Percentiles rank a stretch among this genome's conserved stretches.
These are phyloP conservation scores for Alternaria angustiovoidea DNA, from an alignment of 2,329 filamentous ascomycete genomes.

Conservation along the genomic window DNA sequence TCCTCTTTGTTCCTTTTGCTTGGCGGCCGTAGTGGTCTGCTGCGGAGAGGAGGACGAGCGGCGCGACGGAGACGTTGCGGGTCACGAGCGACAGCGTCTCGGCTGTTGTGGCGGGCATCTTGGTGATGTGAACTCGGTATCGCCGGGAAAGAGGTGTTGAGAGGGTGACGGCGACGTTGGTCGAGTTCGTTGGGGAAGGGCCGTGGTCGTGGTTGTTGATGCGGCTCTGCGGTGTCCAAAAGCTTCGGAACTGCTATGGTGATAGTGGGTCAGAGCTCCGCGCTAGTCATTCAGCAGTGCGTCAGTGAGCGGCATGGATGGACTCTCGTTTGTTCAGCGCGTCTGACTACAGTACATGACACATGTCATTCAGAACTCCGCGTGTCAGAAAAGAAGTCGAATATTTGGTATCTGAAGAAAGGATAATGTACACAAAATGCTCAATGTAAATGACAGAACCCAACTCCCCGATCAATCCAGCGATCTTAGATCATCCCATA, in stretches of 20 bases:
- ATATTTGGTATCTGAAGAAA: conserved; percentile 34
- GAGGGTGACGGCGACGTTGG: conserved; percentile 15
- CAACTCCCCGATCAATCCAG: conserved; percentile 1
- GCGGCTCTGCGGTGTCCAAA: conserved; percentile 47
- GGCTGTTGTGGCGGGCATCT: conserved; percentile 94
- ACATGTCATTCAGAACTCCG: background rate
- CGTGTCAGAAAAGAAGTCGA: background rate
- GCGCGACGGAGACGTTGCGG: conserved; percentile 94
- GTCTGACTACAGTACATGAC: background rate
- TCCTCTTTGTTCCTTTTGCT: conserved; percentile 84
- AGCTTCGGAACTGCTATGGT: conserved; percentile 36
- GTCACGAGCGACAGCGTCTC: conserved; percentile 95
- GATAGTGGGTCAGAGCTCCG: conserved; percentile 28
- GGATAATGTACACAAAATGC: conserved; percentile 12
- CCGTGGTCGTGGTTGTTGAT: conserved; percentile 39
- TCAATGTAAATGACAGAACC: background rate
- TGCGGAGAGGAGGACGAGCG: conserved; percentile 94
- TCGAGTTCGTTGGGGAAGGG: conserved; percentile 22
- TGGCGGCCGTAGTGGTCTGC: conserved; percentile 98
- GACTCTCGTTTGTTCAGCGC: background rate
- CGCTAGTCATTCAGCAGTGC: conserved; percentile 24
- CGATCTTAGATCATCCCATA: background rate
- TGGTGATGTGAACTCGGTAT: conserved; percentile 24
- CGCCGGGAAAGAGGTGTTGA: conserved; percentile 4
- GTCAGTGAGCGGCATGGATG: conserved; percentile 19